Evolutionary conservation across 768 basidiomycete species (phyloP), one percentile per base, ranked within the genome.

Genomic region (Cyathus striatus): DNA sequence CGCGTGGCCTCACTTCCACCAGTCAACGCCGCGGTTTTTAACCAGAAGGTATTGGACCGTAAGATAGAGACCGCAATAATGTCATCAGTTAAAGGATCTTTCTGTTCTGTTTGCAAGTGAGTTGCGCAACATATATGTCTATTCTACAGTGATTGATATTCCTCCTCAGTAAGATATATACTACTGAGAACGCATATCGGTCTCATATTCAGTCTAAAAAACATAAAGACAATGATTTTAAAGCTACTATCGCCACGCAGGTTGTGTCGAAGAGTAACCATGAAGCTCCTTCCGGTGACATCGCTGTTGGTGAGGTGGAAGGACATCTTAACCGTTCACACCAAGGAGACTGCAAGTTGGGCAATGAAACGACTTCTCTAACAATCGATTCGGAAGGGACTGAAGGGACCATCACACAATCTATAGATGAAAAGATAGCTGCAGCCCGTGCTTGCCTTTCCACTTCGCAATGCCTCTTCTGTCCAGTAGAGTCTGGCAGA

Each of bases 1-100:
- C 82, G 92, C 22, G 88, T 98, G 14, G 94, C 95, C 2, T 80
- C 77, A 4, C 75, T 99, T 2, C 86, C 90, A 6, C 93, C 95
- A 2, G 81, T 99, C 54, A 83, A 80, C 45, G 77, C 74, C 0
- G 64, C 73, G 5, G 52, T 83, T 1, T 99, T 97, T 67, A 85
- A 93, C 53, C 79, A 90, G 55, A 98, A 97, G 56, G 86, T 96
- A 10, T 59, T 86, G 22, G 88, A 95, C 49, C 69, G 90, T 51
- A 70, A 79, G 13, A 72, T 79, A 34, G 86, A 93, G 63, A 89
- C 86, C 2, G 82, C 86, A 1, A 68, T 86, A 40, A 73, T 72
- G 58, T 70, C 79, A 2, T 77, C 86, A 18, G 58, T 73, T 1
- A 78, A 79, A 44, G 76, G 75, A 6, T 72, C 75, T 6, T 65